phyloP scores from a whole-genome alignment of 2,329 filamentous ascomycete species.

The Diaporthe ilicicola region DNA sequence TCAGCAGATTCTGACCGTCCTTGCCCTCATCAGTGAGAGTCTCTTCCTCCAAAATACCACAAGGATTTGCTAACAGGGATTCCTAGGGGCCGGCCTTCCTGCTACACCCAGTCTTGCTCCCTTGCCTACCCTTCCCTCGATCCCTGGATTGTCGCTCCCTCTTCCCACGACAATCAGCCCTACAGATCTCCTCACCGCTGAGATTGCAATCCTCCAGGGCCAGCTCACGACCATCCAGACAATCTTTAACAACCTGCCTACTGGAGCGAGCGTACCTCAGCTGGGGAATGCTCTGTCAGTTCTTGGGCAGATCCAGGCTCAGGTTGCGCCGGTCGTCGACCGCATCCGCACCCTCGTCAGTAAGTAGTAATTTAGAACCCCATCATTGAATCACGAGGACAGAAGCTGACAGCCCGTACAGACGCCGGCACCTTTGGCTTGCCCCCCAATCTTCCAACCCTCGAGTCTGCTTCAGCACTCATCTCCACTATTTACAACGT shows the following conservation, averaged over 20 bases:
- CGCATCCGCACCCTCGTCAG: background rate
- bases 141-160: background rate
- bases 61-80: background rate
- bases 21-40: background rate
- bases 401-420: background rate
- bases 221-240: background rate
- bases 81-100: background rate
- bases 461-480: background rate
- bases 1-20: background rate
- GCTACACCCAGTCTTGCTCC: background rate
- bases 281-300: background rate
- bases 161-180: background rate
- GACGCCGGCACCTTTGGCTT: background rate
- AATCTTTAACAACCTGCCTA: background rate
- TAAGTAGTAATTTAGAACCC: background rate
- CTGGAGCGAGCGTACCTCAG: background rate
- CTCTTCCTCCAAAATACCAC: background rate
- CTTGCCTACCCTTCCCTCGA: background rate
- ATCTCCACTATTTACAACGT: background rate
- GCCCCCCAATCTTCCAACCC: background rate
- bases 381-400: background rate
- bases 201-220: background rate
- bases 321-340: background rate
- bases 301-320: background rate
- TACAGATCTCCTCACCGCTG: background rate